phyloP scores from a whole-genome alignment of 2,329 filamentous ascomycete genomes.

The Clonostachys chloroleuca region DNA sequence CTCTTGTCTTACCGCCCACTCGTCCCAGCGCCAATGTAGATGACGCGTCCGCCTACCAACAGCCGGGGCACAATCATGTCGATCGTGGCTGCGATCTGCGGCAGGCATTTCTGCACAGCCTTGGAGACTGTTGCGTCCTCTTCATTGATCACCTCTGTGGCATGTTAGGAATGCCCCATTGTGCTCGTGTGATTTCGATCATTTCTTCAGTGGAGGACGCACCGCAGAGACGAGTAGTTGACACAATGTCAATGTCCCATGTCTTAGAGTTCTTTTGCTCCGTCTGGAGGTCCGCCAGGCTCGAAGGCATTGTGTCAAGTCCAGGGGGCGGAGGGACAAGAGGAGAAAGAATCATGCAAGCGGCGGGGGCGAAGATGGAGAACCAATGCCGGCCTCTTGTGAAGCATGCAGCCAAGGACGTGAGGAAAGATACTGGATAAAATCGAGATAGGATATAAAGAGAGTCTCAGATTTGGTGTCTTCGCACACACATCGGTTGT shows the following conservation, averaged over 20 bases:
- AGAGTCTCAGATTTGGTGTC: no score
- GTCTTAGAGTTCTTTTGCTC: conserved; percentile 3
- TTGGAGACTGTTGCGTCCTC: conserved; percentile 2
- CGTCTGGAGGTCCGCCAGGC: conserved; percentile 1
- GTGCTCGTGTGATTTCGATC: background rate
- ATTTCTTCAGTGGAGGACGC: background rate
- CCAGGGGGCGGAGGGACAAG: no score
- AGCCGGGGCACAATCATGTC: conserved; percentile 1
- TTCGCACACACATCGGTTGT: no score
- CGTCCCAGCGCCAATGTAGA: conserved; percentile 29
- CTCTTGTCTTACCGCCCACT: conserved; percentile 27
- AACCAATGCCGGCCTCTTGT: no score
- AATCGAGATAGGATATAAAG: no score
- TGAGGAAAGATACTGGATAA: no score
- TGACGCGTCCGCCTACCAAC: conserved; percentile 2
- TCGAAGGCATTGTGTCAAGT: background rate
- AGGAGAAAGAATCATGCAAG: no score
- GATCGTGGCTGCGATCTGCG: conserved; percentile 3
- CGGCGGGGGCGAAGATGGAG: no score
- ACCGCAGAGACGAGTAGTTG: conserved; percentile 1
- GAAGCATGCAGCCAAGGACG: no score
- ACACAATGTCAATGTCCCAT: conserved; percentile 1
- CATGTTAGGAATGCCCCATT: background rate
- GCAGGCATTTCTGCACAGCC: conserved; percentile 2
- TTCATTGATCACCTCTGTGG: conserved; percentile 1